Base-by-base conservation (phyloP, 768 basidiomycete genomes). In the Daedalea quercina region DNA sequence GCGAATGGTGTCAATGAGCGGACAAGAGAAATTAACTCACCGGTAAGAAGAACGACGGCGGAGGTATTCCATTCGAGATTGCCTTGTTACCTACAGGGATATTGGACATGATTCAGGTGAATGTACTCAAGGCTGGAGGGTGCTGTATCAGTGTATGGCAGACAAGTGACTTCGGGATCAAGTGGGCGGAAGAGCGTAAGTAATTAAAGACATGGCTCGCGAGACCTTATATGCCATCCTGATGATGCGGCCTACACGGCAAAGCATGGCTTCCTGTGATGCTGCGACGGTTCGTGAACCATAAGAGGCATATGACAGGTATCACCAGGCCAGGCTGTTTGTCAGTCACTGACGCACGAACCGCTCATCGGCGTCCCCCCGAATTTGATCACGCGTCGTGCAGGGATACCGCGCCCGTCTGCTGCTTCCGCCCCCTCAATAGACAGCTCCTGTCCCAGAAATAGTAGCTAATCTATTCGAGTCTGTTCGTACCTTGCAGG, bases 31-130 rank as follows among this genome's bases (percentile, higher is more conserved):
- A 8, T 35, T 3, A 22, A 37, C 20, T n/a, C 58, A 78, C 76
- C 37, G 73, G 77, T 9, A 79, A 63, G 45, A 67, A 46, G 33
- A 76, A 62, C 44, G 47, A 59, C 3, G 76, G 76, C 20, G 67
- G 58, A 2, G 69, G 51, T 17, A 76, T 54, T 1, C 75, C 76
- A 41, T 77, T 77, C 0, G 73, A 66, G 17, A 68, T 63, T 13
- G 75, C 74, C 44, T 59, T 63, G 25, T 53, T 48, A 2, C 53
- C 52, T 15, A 17, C 3, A 20, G 25, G 28, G 17, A 31, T 20
- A 24, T 44, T 47, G 28, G 51, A 33, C 52, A 55, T 57, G n/a
- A 19, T 37, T 22, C 17, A 3, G 46, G 9, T 13, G 44, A 26
- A 44, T 20, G 44, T 9, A 40, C 15, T 15, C 6, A 19, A 15